Base-by-base conservation (phyloP, 306 rosid species). In the Delonix regia region DNA sequence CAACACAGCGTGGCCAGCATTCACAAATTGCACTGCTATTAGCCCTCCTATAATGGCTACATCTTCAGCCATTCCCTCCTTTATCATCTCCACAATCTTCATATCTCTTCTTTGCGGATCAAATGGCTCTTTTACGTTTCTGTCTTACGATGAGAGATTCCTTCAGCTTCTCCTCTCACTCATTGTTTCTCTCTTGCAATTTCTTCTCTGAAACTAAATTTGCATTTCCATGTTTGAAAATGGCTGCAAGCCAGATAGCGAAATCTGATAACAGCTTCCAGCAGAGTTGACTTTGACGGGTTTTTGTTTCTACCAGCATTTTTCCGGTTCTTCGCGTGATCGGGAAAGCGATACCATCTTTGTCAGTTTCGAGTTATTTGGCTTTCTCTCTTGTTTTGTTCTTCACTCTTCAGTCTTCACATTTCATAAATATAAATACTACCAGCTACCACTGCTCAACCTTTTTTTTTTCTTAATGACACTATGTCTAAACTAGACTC, bases 1-100 rank as follows among this genome's bases (percentile, higher is more conserved):
- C 66, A 92, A 33, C 30, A 89, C 63, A 15, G 99, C 87, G 22
- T 90, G 86, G 21, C 91, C 97, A 13, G 97, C 95, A 63, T 89
- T 87, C 9, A 88, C 80, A 73, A 90, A 38, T 82, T 94, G 98
- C 21, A 87, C 78, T 61, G 69, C 86, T 7, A 92, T 73, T 75
- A 94, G 84, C 10, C 97, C 97, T 63, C 87, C 89, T 0, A 87
- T 81, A 41, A 90, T 62, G 44, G 41, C 86, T 4, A 74, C 73
- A 53, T 91, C 91, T 81, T 91, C 95, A 39, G 86, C 24, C 38
- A 61, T 16, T 16, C 63, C 48, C 65, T n/a, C 66, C 60, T 67
- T 81, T 59, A 33, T 28, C 61, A 45, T 36, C 56, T 55, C 56
- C 82, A 2, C 22, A 65, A 34, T 67, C 71, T 57, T 60, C 81